A percentile compares a stretch with the other conserved stretches of the same genome.
phyloP scores from a whole-genome alignment of 768 basidiomycete genomes.

The Rhodotorula babjevae region DNA sequence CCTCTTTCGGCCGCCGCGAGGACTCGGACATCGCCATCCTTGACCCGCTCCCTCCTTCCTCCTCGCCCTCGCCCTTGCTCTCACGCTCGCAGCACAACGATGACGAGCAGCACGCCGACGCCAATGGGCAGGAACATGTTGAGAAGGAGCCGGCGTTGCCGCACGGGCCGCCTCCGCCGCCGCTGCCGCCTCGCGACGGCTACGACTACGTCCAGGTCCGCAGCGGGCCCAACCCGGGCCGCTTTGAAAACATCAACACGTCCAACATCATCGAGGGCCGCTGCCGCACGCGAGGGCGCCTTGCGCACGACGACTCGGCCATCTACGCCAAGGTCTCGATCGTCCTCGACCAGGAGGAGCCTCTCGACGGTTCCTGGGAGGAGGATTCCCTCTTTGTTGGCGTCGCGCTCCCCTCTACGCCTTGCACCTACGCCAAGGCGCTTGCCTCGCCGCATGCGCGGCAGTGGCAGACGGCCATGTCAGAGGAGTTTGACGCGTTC shows the following conservation, averaged over 20 bases:
- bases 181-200: background rate
- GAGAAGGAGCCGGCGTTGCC: no score
- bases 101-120: no score
- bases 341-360: background rate
- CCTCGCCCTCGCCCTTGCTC: background rate
- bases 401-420: background rate
- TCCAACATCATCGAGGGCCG: constrained; percentile 8
- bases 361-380: background rate
- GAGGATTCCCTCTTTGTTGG: constrained; percentile 3
- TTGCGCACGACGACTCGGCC: background rate
- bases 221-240: constrained; percentile 2
- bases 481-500: constrained; percentile 10
- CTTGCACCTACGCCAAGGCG: constrained; percentile 11
- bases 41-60: background rate
- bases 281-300: background rate
- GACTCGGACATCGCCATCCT: background rate
- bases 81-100: background rate
- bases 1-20: background rate
- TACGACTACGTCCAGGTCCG: background rate
- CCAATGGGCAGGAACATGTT: background rate
- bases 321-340: background rate
- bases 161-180: no score
- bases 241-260: background rate
- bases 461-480: constrained; percentile 3
- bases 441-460: background rate